Evolutionary conservation across 805 yeast species (phyloP).

Genomic region (Yarrowia deformans): DNA sequence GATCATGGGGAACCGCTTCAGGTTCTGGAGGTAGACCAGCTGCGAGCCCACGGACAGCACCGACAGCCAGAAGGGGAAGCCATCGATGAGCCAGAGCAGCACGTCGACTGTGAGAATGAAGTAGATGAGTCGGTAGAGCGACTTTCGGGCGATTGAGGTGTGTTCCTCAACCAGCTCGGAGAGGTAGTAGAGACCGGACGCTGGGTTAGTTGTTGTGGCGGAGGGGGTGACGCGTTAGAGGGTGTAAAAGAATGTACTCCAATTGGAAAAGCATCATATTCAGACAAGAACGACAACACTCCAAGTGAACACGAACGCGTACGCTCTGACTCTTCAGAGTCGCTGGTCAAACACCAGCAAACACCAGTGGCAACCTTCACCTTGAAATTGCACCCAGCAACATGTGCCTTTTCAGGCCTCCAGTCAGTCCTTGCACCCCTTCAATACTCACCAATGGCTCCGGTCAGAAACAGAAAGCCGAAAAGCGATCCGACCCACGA

Average conservation of each 20-base stretch:
- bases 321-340: too few relatives aligned
- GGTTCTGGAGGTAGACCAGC: constrained; percentile 75
- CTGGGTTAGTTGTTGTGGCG: constrained; percentile 48
- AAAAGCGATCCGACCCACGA: constrained; percentile 66
- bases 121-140: constrained; percentile 69
- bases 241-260: too few relatives aligned
- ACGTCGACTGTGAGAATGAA: constrained; percentile 62
- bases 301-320: too few relatives aligned
- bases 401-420: too few relatives aligned
- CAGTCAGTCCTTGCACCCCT: background rate
- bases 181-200: constrained; percentile 89
- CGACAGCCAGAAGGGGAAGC: constrained; percentile 75
- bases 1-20: constrained; percentile 84
- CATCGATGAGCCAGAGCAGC: constrained; percentile 73
- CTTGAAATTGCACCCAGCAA: background rate
- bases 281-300: too few relatives aligned
- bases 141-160: constrained; percentile 78
- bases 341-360: background rate
- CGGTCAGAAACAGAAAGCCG: constrained; percentile 63
- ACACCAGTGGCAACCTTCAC: background rate
- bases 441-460: constrained; percentile 49
- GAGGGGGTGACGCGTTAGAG: too few relatives aligned
- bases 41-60: constrained; percentile 75
- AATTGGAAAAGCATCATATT: too few relatives aligned
- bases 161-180: constrained; percentile 95